A percentile compares a stretch with the other conserved stretches of the same genome.
Conservation (phyloP, 345 rosid genomes). For the Ceriops zippeliana region DNA sequence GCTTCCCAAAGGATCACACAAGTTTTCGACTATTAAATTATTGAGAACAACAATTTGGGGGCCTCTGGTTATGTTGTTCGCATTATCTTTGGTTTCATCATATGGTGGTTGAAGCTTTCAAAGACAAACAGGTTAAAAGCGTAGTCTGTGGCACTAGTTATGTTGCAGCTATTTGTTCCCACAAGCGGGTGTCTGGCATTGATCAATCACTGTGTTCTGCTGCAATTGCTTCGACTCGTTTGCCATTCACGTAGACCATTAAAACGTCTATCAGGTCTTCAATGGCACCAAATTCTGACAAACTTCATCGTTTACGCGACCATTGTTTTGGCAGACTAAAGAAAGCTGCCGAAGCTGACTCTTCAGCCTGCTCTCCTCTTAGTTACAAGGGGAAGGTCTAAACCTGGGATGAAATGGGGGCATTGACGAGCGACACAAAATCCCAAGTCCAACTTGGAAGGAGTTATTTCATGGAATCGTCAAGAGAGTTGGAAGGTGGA, state of each 20-base stretch:
- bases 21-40: no score
- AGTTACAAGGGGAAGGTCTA: conserved; percentile 39
- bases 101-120: conserved; percentile 38
- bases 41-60: no score
- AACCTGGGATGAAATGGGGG: conserved; percentile 32
- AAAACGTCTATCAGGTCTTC: conserved; percentile 60
- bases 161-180: conserved; percentile 59
- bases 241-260: conserved; percentile 52
- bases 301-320: conserved; percentile 65
- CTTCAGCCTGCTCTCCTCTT: conserved; percentile 28
- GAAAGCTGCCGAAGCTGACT: conserved; percentile 29
- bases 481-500: conserved; percentile 15
- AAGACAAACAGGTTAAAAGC: conserved; percentile 53
- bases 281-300: conserved; percentile 54
- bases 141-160: conserved; percentile 53
- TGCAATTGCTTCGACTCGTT: conserved; percentile 66
- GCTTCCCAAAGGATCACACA: no score
- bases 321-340: conserved; percentile 51
- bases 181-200: conserved; percentile 40
- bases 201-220: conserved; percentile 49
- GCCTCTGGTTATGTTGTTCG: no score
- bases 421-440: conserved; percentile 31
- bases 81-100: no score
- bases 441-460: conserved; percentile 33
- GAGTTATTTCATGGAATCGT: conserved; percentile 22